These are phyloP conservation scores for Kwoniella newhampshirensis DNA, from an alignment of 768 basidiomycete species.

Conservation along the genomic window DNA sequence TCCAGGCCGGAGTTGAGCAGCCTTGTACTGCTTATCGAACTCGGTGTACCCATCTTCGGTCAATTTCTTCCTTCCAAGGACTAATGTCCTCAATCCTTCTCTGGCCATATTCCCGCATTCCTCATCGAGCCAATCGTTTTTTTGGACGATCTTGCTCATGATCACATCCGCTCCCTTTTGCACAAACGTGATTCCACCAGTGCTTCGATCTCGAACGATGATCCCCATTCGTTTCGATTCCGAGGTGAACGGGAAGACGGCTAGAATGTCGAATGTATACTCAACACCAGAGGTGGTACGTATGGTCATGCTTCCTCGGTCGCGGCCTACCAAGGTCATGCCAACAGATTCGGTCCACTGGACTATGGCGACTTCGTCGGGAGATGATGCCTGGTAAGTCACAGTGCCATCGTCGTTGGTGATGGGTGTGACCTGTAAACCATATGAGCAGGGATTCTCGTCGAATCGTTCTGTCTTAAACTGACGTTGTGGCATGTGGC, in stretches of 20 bases:
- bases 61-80: constrained; percentile 80
- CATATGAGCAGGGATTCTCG: neutral
- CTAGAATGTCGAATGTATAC: constrained; percentile 78
- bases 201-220: constrained; percentile 74
- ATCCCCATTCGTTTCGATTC: constrained; percentile 99
- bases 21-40: constrained; percentile 71
- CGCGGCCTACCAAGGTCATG: constrained; percentile 79
- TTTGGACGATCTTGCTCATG: constrained; percentile 89
- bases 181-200: constrained; percentile 79
- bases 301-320: constrained; percentile 85
- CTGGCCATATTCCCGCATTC: constrained; percentile 98
- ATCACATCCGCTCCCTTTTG: constrained; percentile 99
- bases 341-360: constrained; percentile 96
- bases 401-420: constrained; percentile 89
- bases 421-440: constrained; percentile 85
- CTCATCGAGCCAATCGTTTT: constrained; percentile 98
- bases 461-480: constrained; percentile 10
- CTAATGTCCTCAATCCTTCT: constrained; percentile 90
- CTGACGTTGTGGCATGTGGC: constrained; percentile 93
- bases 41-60: constrained; percentile 67
- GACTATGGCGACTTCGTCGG: constrained; percentile 98
- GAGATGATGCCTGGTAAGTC: constrained; percentile 97
- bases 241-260: constrained; percentile 96
- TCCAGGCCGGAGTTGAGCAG: constrained; percentile 75
- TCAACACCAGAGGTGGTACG: constrained; percentile 66